Base-by-base conservation (phyloP, 2,329 filamentous ascomycete genomes). In the Pseudocercospora eumusae region DNA sequence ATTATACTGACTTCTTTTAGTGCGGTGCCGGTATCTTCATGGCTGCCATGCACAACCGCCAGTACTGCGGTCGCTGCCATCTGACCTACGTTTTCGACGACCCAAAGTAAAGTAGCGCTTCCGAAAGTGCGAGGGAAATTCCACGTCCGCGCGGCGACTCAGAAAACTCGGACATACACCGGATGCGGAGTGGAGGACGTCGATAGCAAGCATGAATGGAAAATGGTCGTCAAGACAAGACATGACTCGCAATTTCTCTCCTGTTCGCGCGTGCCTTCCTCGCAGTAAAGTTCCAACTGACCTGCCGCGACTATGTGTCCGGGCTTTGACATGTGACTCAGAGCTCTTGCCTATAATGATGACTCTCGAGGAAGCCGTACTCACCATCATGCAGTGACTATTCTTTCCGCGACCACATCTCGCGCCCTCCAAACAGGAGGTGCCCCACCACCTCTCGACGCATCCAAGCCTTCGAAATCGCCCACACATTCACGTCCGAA, bases 21-120 rank as follows among this genome's bases (percentile, higher is more conserved):
- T 99, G 95, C 83, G 95, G 95, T 87, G 95, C 96, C 76, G 95
- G 95, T 93, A 89, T 99, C 85, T 99, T 99, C 90, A 99, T 99
- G 95, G 95, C 95, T 80, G 92, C 95, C 80, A 98, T 98, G 93
- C 90, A 96, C 84, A 96, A 99, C 85, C 92, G 95, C 81, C 96
- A 99, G 84, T 96, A 97, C 89, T 96, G 92, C 77, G 86, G 86
- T 71, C 83, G 83, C 75, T 88, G 86, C 82, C 86, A 88, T 79
- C 81, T 88, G 71, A 88, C 86, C 79, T 88, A 88, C 78, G 85
- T 88, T 77, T 88, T 88, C 77, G 86, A 88, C 77, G 85, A 88
- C 68, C 70, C 72, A 56, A 75, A 75, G 61, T 75, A 75, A 62
- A 65, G 40, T 25, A 50, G 25, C 44, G 44, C 44, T 49, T 49